Evolutionary conservation across 192 early-diverging fungal species (phyloP).

Genomic region (Spizellomyces sp.): DNA sequence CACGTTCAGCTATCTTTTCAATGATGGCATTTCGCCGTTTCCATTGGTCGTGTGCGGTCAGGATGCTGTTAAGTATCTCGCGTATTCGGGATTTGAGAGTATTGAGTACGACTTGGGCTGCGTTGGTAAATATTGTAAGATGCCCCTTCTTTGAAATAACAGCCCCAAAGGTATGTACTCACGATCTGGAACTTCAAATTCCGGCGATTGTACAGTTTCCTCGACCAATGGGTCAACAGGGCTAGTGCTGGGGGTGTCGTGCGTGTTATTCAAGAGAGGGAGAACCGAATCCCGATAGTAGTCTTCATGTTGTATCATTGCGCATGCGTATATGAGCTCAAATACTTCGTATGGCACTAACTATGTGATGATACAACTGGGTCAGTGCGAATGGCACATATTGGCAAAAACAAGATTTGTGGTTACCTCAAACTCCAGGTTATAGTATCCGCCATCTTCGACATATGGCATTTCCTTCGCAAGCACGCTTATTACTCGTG

Average conservation of each 20-base stretch:
- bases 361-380: conserved; percentile 3
- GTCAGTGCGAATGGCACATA: too few species aligned
- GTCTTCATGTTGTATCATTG: conserved; percentile 20
- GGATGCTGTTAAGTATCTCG: conserved; percentile 7
- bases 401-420: too few species aligned
- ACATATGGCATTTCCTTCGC: conserved; percentile 27
- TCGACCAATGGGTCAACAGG: not conserved
- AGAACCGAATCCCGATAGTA: conserved; percentile 11
- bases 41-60: conserved; percentile 18
- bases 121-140: not conserved
- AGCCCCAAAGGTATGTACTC: not conserved
- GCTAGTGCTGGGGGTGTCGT: not conserved
- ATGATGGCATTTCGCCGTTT: conserved; percentile 13
- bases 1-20: not conserved
- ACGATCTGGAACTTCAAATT: not conserved
- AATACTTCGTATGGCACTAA: conserved; percentile 46
- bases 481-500: conserved; percentile 37
- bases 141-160: not conserved
- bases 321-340: conserved; percentile 30
- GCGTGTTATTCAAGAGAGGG: not conserved
- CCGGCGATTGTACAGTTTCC: not conserved
- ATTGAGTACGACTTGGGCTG: conserved; percentile 8
- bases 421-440: conserved; percentile 54
- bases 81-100: conserved; percentile 6
- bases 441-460: conserved; percentile 35